A percentile compares a stretch with the other conserved stretches of the same genome.
Evolutionary conservation across 345 rosid species (phyloP).

Genomic region (Reutealis trisperma): DNA sequence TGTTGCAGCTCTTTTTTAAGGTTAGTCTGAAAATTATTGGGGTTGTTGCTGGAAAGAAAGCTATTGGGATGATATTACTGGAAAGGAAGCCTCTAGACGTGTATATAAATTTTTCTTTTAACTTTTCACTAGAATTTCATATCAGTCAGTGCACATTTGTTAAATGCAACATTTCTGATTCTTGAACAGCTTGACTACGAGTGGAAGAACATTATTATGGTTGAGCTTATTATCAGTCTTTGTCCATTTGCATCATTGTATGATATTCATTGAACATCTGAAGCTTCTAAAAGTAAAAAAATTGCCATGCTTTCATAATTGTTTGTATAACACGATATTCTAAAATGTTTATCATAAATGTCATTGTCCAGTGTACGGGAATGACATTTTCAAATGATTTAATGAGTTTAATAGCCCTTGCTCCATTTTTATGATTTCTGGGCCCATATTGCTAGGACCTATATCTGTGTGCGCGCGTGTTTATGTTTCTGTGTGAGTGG

Average conservation of each 20-base stretch:
- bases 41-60: constrained; percentile 11
- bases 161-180: background rate
- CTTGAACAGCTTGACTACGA: constrained; percentile 3
- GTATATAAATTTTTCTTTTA: constrained; percentile 17
- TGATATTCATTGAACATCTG: background rate
- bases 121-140: background rate
- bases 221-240: constrained; percentile 2
- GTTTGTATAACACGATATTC: background rate
- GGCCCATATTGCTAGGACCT: too few relatives aligned
- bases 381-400: background rate
- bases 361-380: background rate
- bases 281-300: background rate
- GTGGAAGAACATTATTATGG: background rate
- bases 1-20: constrained; percentile 20
- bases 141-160: background rate
- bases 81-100: constrained; percentile 17
- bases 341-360: background rate
- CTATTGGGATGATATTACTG: constrained; percentile 11
- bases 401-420: too few relatives aligned
- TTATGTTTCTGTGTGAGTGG: too few relatives aligned
- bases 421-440: too few relatives aligned
- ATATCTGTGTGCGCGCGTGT: too few relatives aligned
- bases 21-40: constrained; percentile 25
- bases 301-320: background rate
- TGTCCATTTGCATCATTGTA: background rate